Evolutionary conservation across 306 rosid species (phyloP).

Genomic region (Carpinus viminea): DNA sequence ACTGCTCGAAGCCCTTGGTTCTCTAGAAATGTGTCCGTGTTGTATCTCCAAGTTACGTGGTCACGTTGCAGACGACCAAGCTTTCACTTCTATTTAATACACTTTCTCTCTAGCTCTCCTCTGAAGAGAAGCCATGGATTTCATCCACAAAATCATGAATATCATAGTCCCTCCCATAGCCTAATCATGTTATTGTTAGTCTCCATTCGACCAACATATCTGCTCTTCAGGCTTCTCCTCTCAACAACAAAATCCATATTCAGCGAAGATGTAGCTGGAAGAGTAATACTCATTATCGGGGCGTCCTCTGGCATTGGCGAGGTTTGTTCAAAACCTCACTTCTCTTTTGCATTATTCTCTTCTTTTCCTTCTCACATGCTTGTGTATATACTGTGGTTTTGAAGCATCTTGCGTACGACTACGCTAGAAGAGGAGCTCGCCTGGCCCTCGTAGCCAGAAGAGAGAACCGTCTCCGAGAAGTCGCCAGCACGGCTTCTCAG

Average conservation of each 20-base stretch:
- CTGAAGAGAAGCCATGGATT: conserved; percentile 35
- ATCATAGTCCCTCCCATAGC: conserved; percentile 31
- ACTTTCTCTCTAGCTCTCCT: background rate
- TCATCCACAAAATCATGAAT: conserved; percentile 32
- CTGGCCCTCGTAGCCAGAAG: conserved; percentile 51
- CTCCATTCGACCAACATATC: conserved; percentile 30
- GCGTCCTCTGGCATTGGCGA: conserved; percentile 64
- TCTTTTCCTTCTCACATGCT: background rate
- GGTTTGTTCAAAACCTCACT: conserved; percentile 28
- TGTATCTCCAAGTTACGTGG: conserved; percentile 15
- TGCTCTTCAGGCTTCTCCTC: conserved; percentile 34
- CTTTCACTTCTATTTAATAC: background rate
- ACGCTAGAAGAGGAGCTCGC: conserved; percentile 49
- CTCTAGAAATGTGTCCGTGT: conserved; percentile 15
- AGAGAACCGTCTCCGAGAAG: conserved; percentile 38
- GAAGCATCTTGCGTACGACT: conserved; percentile 51
- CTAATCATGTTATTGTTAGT: conserved; percentile 17
- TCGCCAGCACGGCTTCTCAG: conserved; percentile 29
- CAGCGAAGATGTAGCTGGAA: conserved; percentile 51
- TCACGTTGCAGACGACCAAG: conserved; percentile 17
- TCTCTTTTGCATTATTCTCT: background rate
- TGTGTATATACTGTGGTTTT: background rate
- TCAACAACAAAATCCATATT: conserved; percentile 12
- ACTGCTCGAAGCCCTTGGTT: background rate
- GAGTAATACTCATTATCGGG: conserved; percentile 60